Conservation (phyloP, 306 rosid genomes). For the Dryas drummondii region DNA sequence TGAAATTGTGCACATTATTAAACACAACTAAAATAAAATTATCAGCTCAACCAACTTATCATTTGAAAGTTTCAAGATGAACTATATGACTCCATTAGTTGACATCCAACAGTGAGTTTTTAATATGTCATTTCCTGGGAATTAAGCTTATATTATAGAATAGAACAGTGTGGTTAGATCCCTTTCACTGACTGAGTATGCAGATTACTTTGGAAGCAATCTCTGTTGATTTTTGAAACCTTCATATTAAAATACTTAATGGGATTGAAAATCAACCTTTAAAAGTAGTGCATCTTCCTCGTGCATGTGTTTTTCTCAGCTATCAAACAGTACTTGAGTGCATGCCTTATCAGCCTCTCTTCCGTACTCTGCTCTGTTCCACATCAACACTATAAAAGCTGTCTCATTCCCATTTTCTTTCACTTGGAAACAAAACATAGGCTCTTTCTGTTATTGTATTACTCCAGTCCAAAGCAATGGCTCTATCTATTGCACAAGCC, state of each 20-base stretch:
- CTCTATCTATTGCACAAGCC: conserved; percentile 25
- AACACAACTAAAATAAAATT: neutral
- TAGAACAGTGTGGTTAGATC: neutral
- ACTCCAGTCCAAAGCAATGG: conserved; percentile 33
- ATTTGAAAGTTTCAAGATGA: neutral
- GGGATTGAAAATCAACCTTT: neutral
- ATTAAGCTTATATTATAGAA: neutral
- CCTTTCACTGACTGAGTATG: neutral
- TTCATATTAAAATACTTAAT: neutral
- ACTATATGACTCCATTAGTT: neutral
- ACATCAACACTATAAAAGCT: conserved; percentile 7
- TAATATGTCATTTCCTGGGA: neutral
- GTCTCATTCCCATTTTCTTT: conserved; percentile 1
- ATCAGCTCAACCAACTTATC: neutral
- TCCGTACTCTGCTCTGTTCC: neutral
- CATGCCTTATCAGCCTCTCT: neutral
- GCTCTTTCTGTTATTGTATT: neutral
- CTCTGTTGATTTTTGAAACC: neutral
- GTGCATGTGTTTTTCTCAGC: neutral
- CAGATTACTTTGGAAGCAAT: conserved; percentile 3
- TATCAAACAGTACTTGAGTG: neutral
- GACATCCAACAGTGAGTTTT: neutral
- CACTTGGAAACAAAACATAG: conserved; percentile 14
- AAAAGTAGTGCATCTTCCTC: neutral
- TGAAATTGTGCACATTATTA: neutral